Base-by-base conservation (phyloP, 768 basidiomycete species). In the Boletus sensibilis region DNA sequence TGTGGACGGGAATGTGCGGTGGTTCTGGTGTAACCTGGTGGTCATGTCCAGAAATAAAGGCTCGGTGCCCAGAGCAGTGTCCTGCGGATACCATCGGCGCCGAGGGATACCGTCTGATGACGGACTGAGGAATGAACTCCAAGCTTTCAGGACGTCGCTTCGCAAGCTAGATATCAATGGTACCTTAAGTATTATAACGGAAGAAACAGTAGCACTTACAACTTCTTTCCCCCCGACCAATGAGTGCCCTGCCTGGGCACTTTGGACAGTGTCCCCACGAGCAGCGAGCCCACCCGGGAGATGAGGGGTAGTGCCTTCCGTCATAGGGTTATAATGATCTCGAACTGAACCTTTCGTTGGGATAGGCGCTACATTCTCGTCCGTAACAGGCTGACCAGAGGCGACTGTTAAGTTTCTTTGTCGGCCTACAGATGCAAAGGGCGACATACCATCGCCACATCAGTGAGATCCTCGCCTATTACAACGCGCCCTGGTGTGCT, bases 41-140 rank as follows among this genome's bases (percentile, higher is more conserved):
- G 31, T 33, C 44, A 14, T 44, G 38, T 18, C 53, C 44, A 21
- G 52, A 35, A 39, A 9, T 25, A 18, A 55, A 25, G 20, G 51
- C 9, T 18, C 20, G 50, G 21, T 41, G 35, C 13, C 37, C 57
- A 52, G 42, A 35, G n/a, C 43, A 52, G 35, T 47, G 53, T n/a
- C 20, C 37, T 4, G 48, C 10, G 0, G 56, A 53, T 37, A 29
- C 35, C 21, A 21, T 50, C 13, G 56, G 23, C 0, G 40, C 53
- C 2, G 63, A 58, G 3, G 68, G 68, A 52, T 63, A 53, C 38
- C 65, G 68, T 34, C 60, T 57, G 21, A 68, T 47, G 34, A 70
- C 68, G 2, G 67, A 70, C 23, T 65, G 68, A 23, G 67, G 67
- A 48, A 68, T 45, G 45, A 69, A 68, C 9, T 53, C 52, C 42